Evolutionary conservation across 306 rosid species (phyloP).

Genomic region (Mimosa pudica): DNA sequence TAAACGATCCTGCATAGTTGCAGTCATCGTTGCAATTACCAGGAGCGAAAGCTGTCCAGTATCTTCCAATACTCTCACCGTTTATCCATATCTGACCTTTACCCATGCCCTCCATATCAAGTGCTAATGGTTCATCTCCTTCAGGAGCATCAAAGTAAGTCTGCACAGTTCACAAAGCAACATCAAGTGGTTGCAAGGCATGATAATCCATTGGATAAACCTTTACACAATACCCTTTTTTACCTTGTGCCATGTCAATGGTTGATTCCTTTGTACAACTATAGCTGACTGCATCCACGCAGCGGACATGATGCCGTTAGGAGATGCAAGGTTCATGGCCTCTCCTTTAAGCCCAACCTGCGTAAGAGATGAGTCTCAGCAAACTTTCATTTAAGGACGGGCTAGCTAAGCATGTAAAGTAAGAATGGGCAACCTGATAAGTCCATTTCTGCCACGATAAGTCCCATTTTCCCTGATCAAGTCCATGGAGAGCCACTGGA

Average conservation of each 20-base stretch:
- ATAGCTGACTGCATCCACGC: slow-evolving; percentile 81
- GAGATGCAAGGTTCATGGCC: slow-evolving; percentile 85
- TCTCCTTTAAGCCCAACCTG: slow-evolving; percentile 98
- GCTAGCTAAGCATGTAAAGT: slow-evolving; percentile 26
- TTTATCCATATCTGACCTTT: slow-evolving; percentile 99
- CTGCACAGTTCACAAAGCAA: slow-evolving; percentile 51
- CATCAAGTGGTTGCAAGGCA: slow-evolving; percentile 16
- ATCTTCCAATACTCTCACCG: slow-evolving; percentile 89
- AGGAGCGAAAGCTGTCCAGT: slow-evolving; percentile 85
- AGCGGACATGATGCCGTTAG: slow-evolving; percentile 72
- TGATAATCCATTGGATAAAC: slow-evolving; percentile 2
- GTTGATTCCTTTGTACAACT: slow-evolving; percentile 66
- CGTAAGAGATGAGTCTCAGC: slow-evolving; percentile 32
- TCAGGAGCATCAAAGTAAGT: slow-evolving; percentile 75
- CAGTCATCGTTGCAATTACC: slow-evolving; percentile 74
- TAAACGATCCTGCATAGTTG: slow-evolving; percentile 69
- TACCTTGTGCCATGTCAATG: slow-evolving; percentile 99
- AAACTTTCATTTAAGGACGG: slow-evolving; percentile 24
- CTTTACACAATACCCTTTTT: slow-evolving; percentile 20
- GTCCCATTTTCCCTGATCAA: slow-evolving; percentile 90
- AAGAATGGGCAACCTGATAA: slow-evolving; percentile 66
- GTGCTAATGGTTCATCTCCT: slow-evolving; percentile 90
- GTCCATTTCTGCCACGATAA: slow-evolving; percentile 96
- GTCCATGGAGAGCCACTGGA: slow-evolving; percentile 93
- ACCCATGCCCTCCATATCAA: slow-evolving; percentile 97